Conservation (phyloP, 2,329 filamentous ascomycete genomes). For the Fusarium udum region DNA sequence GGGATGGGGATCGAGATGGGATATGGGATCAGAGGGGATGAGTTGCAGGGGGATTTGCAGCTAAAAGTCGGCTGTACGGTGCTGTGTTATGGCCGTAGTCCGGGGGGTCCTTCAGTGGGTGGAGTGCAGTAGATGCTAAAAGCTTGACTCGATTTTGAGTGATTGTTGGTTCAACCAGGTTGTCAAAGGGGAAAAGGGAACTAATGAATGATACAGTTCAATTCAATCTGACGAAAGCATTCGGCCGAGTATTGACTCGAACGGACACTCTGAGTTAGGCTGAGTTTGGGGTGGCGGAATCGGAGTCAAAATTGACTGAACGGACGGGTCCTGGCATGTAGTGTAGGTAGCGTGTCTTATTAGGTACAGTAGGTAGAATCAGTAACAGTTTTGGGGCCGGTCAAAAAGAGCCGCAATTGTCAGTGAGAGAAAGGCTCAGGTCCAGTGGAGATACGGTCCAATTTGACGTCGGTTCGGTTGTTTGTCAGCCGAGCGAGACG, state of each 20-base stretch:
- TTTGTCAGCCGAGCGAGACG: slow-evolving; percentile 24
- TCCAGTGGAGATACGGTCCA: slow-evolving; percentile 3
- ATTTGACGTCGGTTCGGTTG: neutral
- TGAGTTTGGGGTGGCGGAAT: slow-evolving; percentile 24
- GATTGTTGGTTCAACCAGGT: neutral
- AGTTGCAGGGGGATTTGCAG: slow-evolving; percentile 36
- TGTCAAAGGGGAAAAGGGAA: neutral
- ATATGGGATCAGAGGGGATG: slow-evolving; percentile 32
- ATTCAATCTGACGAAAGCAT: slow-evolving; percentile 9
- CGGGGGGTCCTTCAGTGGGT: neutral
- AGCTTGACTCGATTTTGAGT: slow-evolving; percentile 14
- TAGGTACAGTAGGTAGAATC: neutral
- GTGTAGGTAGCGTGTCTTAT: slow-evolving; percentile 4
- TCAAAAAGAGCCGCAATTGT: slow-evolving; percentile 34
- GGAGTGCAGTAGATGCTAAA: slow-evolving; percentile 2
- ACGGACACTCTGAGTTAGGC: neutral
- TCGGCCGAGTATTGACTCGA: slow-evolving; percentile 3
- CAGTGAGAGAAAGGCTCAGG: neutral
- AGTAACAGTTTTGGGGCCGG: slow-evolving; percentile 4
- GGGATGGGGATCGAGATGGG: slow-evolving; percentile 36
- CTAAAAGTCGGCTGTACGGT: slow-evolving; percentile 24
- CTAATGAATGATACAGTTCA: slow-evolving; percentile 1
- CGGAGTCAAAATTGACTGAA: slow-evolving; percentile 5
- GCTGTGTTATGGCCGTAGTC: slow-evolving; percentile 13
- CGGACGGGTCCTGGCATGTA: slow-evolving; percentile 14